phyloP scores from a whole-genome alignment of 2,329 filamentous ascomycete genomes.

The Colletotrichum gigasporum region DNA sequence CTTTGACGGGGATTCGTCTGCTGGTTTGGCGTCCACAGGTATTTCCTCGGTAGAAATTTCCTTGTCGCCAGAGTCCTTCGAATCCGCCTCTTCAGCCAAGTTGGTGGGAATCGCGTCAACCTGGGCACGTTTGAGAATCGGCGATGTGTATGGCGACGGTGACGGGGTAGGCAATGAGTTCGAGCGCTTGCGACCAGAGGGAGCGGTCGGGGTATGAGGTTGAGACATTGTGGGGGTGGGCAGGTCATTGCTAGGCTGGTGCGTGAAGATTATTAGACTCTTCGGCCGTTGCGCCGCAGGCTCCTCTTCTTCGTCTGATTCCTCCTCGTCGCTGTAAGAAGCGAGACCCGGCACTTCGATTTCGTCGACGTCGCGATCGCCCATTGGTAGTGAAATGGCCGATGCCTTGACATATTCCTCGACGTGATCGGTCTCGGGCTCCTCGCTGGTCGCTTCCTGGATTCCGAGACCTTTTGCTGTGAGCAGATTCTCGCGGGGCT shows the following conservation, averaged over 20 bases:
- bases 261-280: constrained; percentile 53
- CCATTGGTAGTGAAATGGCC: constrained; percentile 74
- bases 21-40: not conserved
- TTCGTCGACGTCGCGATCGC: constrained; percentile 76
- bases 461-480: constrained; percentile 40
- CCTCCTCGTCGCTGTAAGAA: constrained; percentile 70
- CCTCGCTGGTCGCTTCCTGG: constrained; percentile 24
- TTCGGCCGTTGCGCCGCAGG: constrained; percentile 51
- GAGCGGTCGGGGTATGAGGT: constrained; percentile 45
- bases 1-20: not conserved
- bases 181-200: constrained; percentile 53
- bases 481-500: constrained; percentile 45
- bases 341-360: constrained; percentile 81
- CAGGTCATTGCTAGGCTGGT: constrained; percentile 37
- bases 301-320: constrained; percentile 49
- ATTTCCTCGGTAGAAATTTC: constrained; percentile 27
- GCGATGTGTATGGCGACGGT: constrained; percentile 36
- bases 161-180: constrained; percentile 57
- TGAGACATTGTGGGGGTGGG: constrained; percentile 46
- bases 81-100: not conserved
- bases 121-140: constrained; percentile 26
- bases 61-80: constrained; percentile 11
- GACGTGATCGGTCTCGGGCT: constrained; percentile 12
- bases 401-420: constrained; percentile 60
- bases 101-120: constrained; percentile 4